These are phyloP conservation scores for Ulmus americana DNA, from an alignment of 331 rosid genomes.

Conservation along the genomic window DNA sequence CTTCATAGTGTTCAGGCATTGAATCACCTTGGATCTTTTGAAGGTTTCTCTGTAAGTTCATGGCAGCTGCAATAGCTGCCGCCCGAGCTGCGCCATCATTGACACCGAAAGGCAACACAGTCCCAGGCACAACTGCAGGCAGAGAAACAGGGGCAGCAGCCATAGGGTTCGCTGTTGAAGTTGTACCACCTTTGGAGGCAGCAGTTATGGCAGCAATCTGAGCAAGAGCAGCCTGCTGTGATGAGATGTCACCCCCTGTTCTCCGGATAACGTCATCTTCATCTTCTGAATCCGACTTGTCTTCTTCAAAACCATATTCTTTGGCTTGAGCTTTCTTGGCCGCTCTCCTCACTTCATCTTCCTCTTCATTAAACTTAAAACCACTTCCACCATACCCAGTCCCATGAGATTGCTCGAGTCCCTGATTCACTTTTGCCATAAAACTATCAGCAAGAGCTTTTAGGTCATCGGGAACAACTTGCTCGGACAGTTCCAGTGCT, in stretches of 20 bases:
- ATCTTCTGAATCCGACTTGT: constrained; percentile 92
- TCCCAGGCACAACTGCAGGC: constrained; percentile 52
- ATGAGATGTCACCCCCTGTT: constrained; percentile 72
- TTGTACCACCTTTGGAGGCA: constrained; percentile 54
- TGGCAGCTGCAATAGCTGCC: constrained; percentile 71
- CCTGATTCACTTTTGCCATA: constrained; percentile 75
- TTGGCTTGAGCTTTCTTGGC: constrained; percentile 97
- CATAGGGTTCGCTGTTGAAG: constrained; percentile 45
- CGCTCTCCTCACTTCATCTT: constrained; percentile 89
- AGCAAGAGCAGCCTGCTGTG: constrained; percentile 73
- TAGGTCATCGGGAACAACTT: constrained; percentile 80
- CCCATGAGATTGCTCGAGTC: constrained; percentile 86
- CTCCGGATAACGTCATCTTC: constrained; percentile 85
- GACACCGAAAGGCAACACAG: constrained; percentile 43
- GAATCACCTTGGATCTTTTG: constrained; percentile 79
- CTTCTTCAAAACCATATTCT: constrained; percentile 94
- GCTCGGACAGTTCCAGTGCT: constrained; percentile 89
- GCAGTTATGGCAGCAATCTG: constrained; percentile 60
- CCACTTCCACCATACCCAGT: constrained; percentile 98
- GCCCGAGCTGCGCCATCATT: constrained; percentile 79
- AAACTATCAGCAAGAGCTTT: constrained; percentile 71
- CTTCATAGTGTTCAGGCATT: constrained; percentile 88
- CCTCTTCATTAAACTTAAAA: constrained; percentile 89
- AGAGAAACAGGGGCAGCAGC: constrained; percentile 54
- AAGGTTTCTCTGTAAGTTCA: constrained; percentile 83